phyloP scores from a whole-genome alignment of 768 basidiomycete genomes.

The Russula sp. region DNA sequence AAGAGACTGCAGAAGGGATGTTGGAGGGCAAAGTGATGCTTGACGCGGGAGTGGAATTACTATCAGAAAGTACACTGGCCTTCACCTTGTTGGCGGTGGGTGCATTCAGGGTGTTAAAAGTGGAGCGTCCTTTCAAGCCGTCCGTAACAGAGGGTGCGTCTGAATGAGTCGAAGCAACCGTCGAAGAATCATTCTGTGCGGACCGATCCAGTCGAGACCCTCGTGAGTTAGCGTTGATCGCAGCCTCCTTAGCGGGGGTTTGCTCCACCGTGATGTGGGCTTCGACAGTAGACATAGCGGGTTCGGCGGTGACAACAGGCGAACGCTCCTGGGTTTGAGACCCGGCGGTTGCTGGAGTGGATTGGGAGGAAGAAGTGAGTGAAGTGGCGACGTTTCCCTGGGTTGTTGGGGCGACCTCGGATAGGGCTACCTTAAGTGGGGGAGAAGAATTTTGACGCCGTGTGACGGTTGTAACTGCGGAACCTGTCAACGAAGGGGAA shows the following conservation, averaged over 20 bases:
- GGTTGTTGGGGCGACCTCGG: neutral
- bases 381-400: neutral
- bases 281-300: neutral
- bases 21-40: neutral
- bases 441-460: neutral
- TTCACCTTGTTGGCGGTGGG: neutral
- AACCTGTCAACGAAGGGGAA: neutral
- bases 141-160: neutral
- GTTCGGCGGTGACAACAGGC: neutral
- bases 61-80: neutral
- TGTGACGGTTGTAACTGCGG: neutral
- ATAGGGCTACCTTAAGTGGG: neutral
- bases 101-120: neutral
- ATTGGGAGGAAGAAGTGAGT: neutral
- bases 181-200: neutral
- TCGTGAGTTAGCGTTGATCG: neutral
- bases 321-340: neutral
- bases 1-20: neutral
- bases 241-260: neutral
- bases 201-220: conserved; percentile 1
- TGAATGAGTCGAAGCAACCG: neutral
- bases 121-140: neutral
- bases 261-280: conserved; percentile 4
- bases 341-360: neutral
- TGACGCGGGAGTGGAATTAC: neutral